These are phyloP conservation scores for Phylloporus rhodoxanthus DNA, from an alignment of 768 basidiomycete genomes.

Conservation along the genomic window DNA sequence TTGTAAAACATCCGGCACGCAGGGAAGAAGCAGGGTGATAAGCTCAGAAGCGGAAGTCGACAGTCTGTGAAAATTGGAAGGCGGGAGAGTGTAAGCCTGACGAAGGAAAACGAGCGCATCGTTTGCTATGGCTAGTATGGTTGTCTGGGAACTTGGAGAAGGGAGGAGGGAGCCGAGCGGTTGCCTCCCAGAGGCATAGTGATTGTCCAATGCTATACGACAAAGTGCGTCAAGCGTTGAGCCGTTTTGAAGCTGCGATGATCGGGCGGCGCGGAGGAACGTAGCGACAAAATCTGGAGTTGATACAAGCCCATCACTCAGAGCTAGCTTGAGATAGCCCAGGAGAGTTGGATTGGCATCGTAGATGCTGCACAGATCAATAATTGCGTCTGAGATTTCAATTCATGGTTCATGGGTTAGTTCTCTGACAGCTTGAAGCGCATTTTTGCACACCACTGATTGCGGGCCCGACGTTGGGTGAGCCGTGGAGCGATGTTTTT, in stretches of 20 bases:
- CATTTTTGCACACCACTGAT: conserved; percentile 47
- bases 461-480: conserved; percentile 42
- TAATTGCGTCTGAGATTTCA: conserved; percentile 53
- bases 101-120: conserved; percentile 57
- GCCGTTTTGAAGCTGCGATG: conserved; percentile 55
- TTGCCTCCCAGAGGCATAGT: conserved; percentile 52
- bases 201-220: conserved; percentile 55
- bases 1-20: conserved; percentile 55
- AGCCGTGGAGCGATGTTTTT: conserved; percentile 34
- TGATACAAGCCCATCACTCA: conserved; percentile 52
- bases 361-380: conserved; percentile 60
- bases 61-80: conserved; percentile 50
- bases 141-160: conserved; percentile 42
- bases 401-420: background rate
- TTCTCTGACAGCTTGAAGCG: background rate
- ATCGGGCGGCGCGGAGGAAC: conserved; percentile 61
- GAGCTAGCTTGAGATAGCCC: conserved; percentile 56
- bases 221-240: conserved; percentile 69
- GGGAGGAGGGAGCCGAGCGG: conserved; percentile 53
- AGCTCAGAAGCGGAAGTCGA: conserved; percentile 58
- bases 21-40: conserved; percentile 54
- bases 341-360: conserved; percentile 67
- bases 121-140: conserved; percentile 49
- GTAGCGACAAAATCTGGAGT: conserved; percentile 56
- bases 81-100: conserved; percentile 47